Base-by-base conservation (phyloP, 2,329 filamentous ascomycete species). In the Calonectria montana region DNA sequence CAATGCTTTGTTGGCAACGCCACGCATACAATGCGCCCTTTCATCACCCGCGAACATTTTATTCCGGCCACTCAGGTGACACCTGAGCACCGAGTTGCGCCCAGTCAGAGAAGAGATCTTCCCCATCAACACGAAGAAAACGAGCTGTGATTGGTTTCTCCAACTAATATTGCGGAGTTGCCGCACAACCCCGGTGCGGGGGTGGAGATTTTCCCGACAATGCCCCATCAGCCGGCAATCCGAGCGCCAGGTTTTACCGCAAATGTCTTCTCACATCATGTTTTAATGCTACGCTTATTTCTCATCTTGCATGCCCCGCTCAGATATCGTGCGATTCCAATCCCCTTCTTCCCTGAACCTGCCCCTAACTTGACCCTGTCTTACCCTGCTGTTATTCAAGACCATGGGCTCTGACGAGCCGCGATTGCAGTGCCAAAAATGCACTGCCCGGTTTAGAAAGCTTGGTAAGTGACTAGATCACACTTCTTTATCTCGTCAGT, bases 371-470 rank as follows among this genome's bases (percentile, higher is more conserved):
- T 16, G 5, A 13, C 16, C 31, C 18, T 15, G 53, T 10, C 35
- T 39, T 18, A 29, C 48, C 27, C 53, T 23, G 21, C 21, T 23
- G 6, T 59, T 21, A 25, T 25, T 59, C 15, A 21, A 7, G 21
- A 59, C n/a, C 25, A 64, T 64, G 61, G 27, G 41, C 41, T 18
- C 81, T 86, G 39, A 53, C 31, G 37, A 37, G 12, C n/a, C 21
- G 25, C 37, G 43, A 13, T 21, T 47, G 3, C 47, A 64, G 10
- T 64, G 37, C 16, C 29, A 18, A 16, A 25, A 50, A 23, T 47
- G 59, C 47, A 41, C 47, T 18, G 16, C 25, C 35, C 21, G 39
- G 23, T 43, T 41, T 27, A 41, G 29, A 48, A 64, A 64, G 23
- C 29, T 31, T 10, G 43, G 61, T 64, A 23, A 31, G 43, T 27